Evolutionary conservation across 1,284 basidiomycete species (phyloP), one percentile per base, ranked within the genome.

Genomic region (Trametes pubescens): DNA sequence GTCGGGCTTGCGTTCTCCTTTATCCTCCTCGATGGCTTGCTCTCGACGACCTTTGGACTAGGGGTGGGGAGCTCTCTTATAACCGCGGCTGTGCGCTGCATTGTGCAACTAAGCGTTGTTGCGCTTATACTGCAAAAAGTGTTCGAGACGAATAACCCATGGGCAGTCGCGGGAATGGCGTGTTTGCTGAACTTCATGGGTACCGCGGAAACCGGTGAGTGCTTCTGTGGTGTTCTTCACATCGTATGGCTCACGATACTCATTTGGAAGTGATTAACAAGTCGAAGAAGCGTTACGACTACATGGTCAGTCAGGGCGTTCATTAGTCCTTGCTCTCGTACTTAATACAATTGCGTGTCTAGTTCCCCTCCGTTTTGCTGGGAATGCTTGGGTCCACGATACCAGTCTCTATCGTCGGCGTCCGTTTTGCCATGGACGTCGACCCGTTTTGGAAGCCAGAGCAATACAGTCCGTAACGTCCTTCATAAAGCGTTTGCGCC

Each of bases 371-470:
- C 1, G 86, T 94, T 8, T 78, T 95, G 2, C 63, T 87, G 2
- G 86, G 86, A 0, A 89, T 95, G 86, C 65, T 92, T 10, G 82
- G 83, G 10, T 92, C 91, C 0, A 93, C 92, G 0, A 88, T 94
- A 47, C 93, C 94, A 0, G 88, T 94, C 38, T 90, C 93, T 0
- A 84, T 94, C 58, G 78, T 94, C 29, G 94, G 93, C 0, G 82
- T 86, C 0, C 82, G 84, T n/a, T 94, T 85, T 72, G 91, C 92
- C 3, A 94, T 95, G 90, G 81, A 82, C 0, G 82, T 91, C 14
- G 74, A 84, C 0, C 91, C 91, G 0, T 94, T 95, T 75, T 94
- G 93, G 93, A 84, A 81, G 49, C 92, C 93, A 0, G 87, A 89
- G 48, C 89, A 93, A 75, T 95, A 89, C 70, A 89, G 92, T 93